Evolutionary conservation across 2,329 filamentous ascomycete species (phyloP).

Genomic region (Fusarium hainanense): DNA sequence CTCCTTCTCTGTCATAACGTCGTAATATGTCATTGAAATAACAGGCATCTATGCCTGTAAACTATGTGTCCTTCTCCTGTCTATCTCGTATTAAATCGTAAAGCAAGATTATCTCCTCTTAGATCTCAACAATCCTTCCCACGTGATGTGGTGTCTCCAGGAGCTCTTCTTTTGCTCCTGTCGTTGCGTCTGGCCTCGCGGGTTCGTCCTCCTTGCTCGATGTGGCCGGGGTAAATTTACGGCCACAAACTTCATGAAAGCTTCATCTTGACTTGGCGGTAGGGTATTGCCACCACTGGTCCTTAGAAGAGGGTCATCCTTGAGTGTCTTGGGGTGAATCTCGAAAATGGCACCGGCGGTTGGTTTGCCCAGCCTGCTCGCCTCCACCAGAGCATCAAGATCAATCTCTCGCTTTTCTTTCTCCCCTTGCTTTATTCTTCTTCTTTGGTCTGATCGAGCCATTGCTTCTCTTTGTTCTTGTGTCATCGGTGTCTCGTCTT

Average conservation of each 20-base stretch:
- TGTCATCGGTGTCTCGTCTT: constrained; percentile 40
- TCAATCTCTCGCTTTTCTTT: constrained; percentile 46
- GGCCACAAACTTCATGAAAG: constrained; percentile 47
- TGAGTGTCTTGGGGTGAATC: constrained; percentile 55
- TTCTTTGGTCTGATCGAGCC: constrained; percentile 34
- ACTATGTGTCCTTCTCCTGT: constrained; percentile 1
- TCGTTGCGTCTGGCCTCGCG: constrained; percentile 1
- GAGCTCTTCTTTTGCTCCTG: constrained; percentile 18
- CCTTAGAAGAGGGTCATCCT: constrained; percentile 54
- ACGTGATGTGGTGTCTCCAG: constrained; percentile 38
- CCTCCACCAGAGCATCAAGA: constrained; percentile 48
- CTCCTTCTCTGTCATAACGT: constrained; percentile 39
- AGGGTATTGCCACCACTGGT: constrained; percentile 43
- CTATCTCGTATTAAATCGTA: not conserved
- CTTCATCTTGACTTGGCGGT: constrained; percentile 56
- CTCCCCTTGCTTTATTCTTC: constrained; percentile 29
- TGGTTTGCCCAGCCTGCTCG: constrained; percentile 45
- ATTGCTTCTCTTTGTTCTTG: constrained; percentile 41
- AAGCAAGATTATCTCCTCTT: constrained; percentile 32
- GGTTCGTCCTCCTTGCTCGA: constrained; percentile 13
- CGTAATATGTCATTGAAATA: constrained; percentile 35
- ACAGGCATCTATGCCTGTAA: constrained; percentile 1
- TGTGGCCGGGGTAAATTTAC: constrained; percentile 15
- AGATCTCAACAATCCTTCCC: constrained; percentile 42
- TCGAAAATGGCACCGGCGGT: constrained; percentile 50